A percentile compares a stretch with the other conserved stretches of the same genome.
phyloP scores from a whole-genome alignment of 2,329 filamentous ascomycete species.

The Hortaea sp. region DNA sequence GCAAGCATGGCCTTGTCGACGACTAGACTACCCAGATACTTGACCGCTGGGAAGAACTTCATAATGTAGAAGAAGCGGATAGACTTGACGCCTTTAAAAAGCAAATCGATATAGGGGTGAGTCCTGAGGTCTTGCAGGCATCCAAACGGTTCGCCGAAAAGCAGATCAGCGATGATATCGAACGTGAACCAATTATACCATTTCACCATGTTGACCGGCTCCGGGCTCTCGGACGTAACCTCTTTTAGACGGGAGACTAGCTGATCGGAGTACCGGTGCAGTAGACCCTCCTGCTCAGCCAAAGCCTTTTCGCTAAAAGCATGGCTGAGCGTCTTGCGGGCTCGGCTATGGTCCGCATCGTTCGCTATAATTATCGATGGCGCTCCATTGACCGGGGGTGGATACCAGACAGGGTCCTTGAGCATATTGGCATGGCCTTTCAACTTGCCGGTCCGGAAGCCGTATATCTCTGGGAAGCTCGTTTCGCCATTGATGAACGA shows the following conservation, averaged over 20 bases:
- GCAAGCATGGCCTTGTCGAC: conserved; percentile 10
- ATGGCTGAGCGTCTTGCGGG: conserved; percentile 29
- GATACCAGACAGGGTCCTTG: conserved; percentile 29
- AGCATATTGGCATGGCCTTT: conserved; percentile 24
- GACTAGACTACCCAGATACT: conserved; percentile 11
- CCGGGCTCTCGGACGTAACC: conserved; percentile 4
- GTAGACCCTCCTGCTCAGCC: conserved; percentile 29
- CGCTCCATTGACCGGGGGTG: conserved; percentile 21
- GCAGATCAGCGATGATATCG: conserved; percentile 19
- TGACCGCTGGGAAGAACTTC: conserved; percentile 17
- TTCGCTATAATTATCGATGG: conserved; percentile 24
- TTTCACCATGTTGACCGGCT: conserved; percentile 17
- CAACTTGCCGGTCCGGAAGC: conserved; percentile 25
- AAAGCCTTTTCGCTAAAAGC: conserved; percentile 35
- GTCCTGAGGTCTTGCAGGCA: conserved; percentile 16
- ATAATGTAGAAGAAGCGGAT: conserved; percentile 18
- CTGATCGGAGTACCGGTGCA: conserved; percentile 31
- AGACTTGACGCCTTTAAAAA: conserved; percentile 17
- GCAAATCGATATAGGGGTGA: conserved; percentile 18
- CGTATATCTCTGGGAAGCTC: conserved; percentile 36
- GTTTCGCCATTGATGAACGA: conserved; percentile 35
- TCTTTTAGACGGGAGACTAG: conserved; percentile 29
- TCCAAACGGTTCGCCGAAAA: conserved; percentile 21
- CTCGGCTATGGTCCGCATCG: conserved; percentile 29
- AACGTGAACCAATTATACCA: conserved; percentile 31